A percentile compares a stretch with the other conserved stretches of the same genome.
Conservation (phyloP, 2,329 filamentous ascomycete species). For the Fusarium proliferatum region DNA sequence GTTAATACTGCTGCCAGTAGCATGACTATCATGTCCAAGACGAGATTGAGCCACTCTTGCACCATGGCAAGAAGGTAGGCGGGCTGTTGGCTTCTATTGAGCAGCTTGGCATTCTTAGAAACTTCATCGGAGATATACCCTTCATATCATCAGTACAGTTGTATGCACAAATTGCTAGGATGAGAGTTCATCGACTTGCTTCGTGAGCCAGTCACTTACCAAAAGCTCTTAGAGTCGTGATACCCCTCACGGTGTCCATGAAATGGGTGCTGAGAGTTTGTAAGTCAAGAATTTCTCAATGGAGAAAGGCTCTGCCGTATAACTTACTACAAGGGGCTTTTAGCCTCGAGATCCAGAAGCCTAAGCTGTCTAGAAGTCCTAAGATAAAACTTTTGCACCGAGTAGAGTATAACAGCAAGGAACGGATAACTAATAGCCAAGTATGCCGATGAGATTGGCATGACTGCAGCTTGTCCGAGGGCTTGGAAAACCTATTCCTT, state of each 20-base stretch:
- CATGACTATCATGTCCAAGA: slow-evolving; percentile 61
- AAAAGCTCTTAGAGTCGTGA: slow-evolving; percentile 67
- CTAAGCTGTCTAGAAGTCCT: slow-evolving; percentile 70
- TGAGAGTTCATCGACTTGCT: slow-evolving; percentile 28
- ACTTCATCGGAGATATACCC: slow-evolving; percentile 32
- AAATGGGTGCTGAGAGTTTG: slow-evolving; percentile 57
- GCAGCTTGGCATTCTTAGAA: slow-evolving; percentile 57
- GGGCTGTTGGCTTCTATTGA: slow-evolving; percentile 66
- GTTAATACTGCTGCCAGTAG: slow-evolving; percentile 61
- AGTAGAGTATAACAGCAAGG: slow-evolving; percentile 58
- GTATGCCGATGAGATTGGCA: slow-evolving; percentile 56
- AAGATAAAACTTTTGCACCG: slow-evolving; percentile 68
- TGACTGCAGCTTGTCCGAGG: slow-evolving; percentile 52
- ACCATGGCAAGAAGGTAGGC: slow-evolving; percentile 68
- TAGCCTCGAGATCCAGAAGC: slow-evolving; percentile 70
- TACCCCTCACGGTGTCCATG: slow-evolving; percentile 65
- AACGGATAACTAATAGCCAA: slow-evolving; percentile 63
- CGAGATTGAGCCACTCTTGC: slow-evolving; percentile 67
- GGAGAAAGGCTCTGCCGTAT: rapidly evolving
- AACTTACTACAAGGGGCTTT: slow-evolving; percentile 59
- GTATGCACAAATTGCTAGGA: not conserved
- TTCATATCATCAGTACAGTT: not conserved
- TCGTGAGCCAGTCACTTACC: slow-evolving; percentile 53
- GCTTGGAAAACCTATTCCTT: not conserved
- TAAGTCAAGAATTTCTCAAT: slow-evolving; percentile 6